These are phyloP conservation scores for Suillus placidus DNA, from an alignment of 768 basidiomycete genomes.

Conservation along the genomic window DNA sequence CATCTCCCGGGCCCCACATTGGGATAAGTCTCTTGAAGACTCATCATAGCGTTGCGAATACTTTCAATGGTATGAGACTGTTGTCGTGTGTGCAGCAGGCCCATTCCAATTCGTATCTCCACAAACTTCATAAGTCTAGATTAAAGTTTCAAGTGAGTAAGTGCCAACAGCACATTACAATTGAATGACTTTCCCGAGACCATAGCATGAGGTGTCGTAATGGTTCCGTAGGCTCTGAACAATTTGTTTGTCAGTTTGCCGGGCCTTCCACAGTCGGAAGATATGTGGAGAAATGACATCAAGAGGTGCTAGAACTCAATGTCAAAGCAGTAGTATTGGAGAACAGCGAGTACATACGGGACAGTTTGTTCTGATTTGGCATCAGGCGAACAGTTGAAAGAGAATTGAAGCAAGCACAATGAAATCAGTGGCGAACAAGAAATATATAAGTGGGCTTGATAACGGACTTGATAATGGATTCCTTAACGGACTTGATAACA, in stretches of 20 bases:
- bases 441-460: too few relatives aligned
- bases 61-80: constrained; percentile 18
- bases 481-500: too few relatives aligned
- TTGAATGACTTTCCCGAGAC: constrained; percentile 18
- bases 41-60: constrained; percentile 21
- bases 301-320: constrained; percentile 11
- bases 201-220: constrained; percentile 26
- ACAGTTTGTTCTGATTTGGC: constrained; percentile 11
- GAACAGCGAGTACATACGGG: not conserved
- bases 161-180: too few relatives aligned
- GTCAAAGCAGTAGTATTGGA: too few relatives aligned
- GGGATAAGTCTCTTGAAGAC: constrained; percentile 26
- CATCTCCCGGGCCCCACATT: constrained; percentile 32
- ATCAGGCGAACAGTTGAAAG: not conserved
- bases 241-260: constrained; percentile 31
- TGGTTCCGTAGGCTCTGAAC: constrained; percentile 22
- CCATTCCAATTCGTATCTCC: constrained; percentile 18
- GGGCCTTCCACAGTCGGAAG: constrained; percentile 24
- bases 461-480: too few relatives aligned
- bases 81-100: constrained; percentile 18
- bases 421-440: too few relatives aligned
- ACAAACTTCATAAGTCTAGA: not conserved
- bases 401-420: too few relatives aligned
- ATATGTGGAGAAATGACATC: constrained; percentile 14
- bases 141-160: too few relatives aligned